These are phyloP conservation scores for Inonotus obliquus DNA, from an alignment of 1,284 basidiomycete species.

Conservation along the genomic window DNA sequence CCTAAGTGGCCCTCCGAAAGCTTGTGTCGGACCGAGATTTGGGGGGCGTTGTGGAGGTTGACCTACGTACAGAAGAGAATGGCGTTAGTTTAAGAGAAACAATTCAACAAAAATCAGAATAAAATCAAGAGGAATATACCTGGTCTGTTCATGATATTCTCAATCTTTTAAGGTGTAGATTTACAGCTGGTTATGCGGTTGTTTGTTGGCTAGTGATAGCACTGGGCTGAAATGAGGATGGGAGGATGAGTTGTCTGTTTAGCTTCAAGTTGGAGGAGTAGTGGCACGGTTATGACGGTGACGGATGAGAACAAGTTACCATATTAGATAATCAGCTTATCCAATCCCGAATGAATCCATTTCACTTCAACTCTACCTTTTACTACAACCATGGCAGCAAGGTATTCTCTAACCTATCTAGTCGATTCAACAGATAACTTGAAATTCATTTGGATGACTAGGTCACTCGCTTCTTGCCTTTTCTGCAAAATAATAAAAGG, in stretches of 20 bases:
- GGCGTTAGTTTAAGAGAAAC: neutral
- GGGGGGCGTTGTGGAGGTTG: conserved; percentile 77
- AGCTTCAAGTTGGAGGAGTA: neutral
- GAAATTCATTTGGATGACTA: too few relatives aligned
- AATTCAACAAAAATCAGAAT: neutral
- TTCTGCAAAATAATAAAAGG: conserved; percentile 94
- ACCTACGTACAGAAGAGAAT: conserved; percentile 42
- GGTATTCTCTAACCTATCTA: neutral
- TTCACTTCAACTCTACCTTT: neutral
- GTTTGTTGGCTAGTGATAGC: too few relatives aligned
- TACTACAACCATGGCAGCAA: neutral
- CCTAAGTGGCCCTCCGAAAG: conserved; percentile 58
- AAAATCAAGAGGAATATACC: conserved; percentile 14
- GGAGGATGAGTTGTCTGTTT: conserved; percentile 7
- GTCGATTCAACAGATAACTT: too few relatives aligned
- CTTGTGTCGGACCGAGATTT: conserved; percentile 61
- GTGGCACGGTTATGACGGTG: conserved; percentile 6
- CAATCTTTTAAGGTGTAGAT: neutral
- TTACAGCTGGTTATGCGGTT: too few relatives aligned
- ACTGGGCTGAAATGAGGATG: too few relatives aligned
- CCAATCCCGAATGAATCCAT: neutral
- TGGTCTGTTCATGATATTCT: conserved; percentile 22
- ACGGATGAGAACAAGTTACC: neutral
- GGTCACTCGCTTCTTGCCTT: conserved; percentile 59
- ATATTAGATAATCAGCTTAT: neutral